Conservation (phyloP, 2,329 filamentous ascomycete genomes). For the Trichoderma sp. region DNA sequence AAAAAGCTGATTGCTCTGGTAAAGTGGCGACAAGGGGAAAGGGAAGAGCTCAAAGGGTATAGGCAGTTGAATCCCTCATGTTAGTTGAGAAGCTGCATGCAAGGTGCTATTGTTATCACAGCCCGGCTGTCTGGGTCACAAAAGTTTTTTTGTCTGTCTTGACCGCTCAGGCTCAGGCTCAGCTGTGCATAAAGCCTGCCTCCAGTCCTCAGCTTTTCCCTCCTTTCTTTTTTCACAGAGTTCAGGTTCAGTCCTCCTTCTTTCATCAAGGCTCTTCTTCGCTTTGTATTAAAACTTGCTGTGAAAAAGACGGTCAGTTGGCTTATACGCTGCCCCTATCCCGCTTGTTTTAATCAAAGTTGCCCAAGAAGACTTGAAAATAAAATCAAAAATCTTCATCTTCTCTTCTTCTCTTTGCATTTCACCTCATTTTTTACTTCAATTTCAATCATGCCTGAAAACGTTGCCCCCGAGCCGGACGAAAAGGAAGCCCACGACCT, state of each 20-base stretch:
- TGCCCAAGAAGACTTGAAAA: not conserved
- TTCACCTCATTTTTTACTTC: not conserved
- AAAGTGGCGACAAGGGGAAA: not conserved
- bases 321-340: not conserved
- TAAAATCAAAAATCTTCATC: not conserved
- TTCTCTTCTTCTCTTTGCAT: not conserved
- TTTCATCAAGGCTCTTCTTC: not conserved
- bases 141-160: not conserved
- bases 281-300: not conserved
- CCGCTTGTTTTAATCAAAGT: not conserved
- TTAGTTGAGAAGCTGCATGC: not conserved
- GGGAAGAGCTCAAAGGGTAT: constrained; percentile 3
- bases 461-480: constrained; percentile 27
- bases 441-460: constrained; percentile 28
- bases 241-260: not conserved
- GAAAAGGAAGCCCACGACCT: constrained; percentile 32
- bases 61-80: constrained; percentile 3
- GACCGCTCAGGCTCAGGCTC: not conserved
- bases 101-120: not conserved
- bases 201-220: not conserved
- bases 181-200: constrained; percentile 12
- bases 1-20: not conserved
- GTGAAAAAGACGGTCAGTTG: not conserved
- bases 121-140: not conserved
- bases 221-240: not conserved